Evolutionary conservation across 2,329 filamentous ascomycete genomes (phyloP), one percentile per base, ranked within the genome.

Genomic region (Cercospora sp.): DNA sequence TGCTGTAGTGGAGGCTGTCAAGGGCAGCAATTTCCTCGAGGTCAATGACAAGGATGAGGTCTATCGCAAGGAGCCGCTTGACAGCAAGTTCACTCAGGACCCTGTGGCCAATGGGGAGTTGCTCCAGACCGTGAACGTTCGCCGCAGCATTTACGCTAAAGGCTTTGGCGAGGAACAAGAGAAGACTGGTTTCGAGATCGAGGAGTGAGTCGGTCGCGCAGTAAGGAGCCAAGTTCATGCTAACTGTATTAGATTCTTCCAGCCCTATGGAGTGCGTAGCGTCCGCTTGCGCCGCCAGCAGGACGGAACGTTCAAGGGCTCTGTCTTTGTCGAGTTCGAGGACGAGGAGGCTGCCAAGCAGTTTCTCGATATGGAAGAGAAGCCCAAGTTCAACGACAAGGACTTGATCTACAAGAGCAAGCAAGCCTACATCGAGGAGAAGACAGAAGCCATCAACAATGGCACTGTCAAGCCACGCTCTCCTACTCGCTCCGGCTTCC

Each of bases 271-370:
- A 58, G 87, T 92, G 75, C 92, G 91, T 76, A 88, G 90, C 58
- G 90, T 99, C 70, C 94, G 94, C 77, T 90, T 99, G 71, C 92
- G 96, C 73, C 93, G 95, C 73, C 85, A 84, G 53, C 83, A 89
- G 69, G 82, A 87, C 60, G 89, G 89, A 75, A 82, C 86, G 63
- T 99, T 98, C 89, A 99, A 99, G 86, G 93, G 94, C 74, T 97
- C 93, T 73, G 92, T 97, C 67, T 98, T 97, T 78, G 92, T 97
- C 72, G 94, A 97, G 80, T 99, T 98, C 80, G 86, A 88, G 70
- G 87, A 88, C 60, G 90, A 93, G 76, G 92, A 96, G 73, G 86
- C 88, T 23, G 90, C 92, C 75, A 86, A 93, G 79, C 88, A 89
- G 68, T 99, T 99, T 82, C 83, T 97, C 69, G 88, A 84, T 13